Evolutionary conservation across 2,329 filamentous ascomycete species (phyloP).

Genomic region (Ceratocystis colombiana): DNA sequence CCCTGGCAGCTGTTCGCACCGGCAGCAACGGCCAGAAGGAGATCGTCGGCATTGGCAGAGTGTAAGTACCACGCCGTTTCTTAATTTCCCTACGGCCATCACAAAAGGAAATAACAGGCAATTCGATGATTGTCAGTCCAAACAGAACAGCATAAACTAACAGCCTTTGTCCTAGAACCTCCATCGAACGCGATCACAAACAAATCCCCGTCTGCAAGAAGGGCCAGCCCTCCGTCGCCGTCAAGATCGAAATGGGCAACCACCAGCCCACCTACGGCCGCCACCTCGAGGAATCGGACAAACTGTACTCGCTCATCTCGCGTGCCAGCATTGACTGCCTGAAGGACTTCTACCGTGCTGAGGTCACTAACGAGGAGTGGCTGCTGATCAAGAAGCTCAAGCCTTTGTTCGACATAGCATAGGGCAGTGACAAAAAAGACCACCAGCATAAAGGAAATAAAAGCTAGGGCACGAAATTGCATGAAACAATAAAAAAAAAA

Average conservation of each 20-base stretch:
- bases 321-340: conserved; percentile 83
- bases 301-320: conserved; percentile 77
- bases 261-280: conserved; percentile 92
- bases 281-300: conserved; percentile 85
- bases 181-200: conserved; percentile 97
- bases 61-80: conserved; percentile 51
- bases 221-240: conserved; percentile 89
- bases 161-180: conserved; percentile 49
- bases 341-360: conserved; percentile 87
- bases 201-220: conserved; percentile 85
- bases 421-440: conserved; percentile 30
- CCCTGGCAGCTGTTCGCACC: conserved; percentile 74
- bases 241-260: conserved; percentile 91
- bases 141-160: conserved; percentile 28
- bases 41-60: conserved; percentile 75
- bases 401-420: conserved; percentile 79
- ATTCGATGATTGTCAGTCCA: background rate
- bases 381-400: conserved; percentile 89
- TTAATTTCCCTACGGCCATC: background rate
- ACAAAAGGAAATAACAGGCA: background rate
- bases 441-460: background rate
- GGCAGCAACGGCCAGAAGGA: conserved; percentile 78
- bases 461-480: background rate
- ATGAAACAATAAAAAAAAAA: background rate
- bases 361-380: conserved; percentile 91